Conservation (phyloP, 2,329 filamentous ascomycete species). For the Calycina marina region DNA sequence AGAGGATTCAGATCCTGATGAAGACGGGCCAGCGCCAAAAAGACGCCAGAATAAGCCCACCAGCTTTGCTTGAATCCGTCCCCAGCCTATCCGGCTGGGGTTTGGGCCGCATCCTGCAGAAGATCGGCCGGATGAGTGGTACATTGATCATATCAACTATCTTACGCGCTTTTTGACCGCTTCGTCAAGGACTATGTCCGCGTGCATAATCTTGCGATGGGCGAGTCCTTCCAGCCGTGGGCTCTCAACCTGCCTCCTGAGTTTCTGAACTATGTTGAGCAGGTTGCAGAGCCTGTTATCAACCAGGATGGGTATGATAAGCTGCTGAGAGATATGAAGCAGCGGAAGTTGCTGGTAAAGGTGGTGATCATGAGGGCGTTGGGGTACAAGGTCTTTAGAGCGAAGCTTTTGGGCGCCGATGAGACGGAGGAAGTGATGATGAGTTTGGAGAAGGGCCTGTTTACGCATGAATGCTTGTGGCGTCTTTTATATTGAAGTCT, state of each 20-base stretch:
- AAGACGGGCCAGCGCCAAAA: background rate
- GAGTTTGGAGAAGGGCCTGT: slow-evolving; percentile 13
- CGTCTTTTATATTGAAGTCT: background rate
- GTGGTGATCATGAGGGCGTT: slow-evolving; percentile 13
- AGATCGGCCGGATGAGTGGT: slow-evolving; percentile 14
- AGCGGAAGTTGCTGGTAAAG: slow-evolving; percentile 15
- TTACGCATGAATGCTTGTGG: slow-evolving; percentile 6
- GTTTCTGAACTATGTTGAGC: slow-evolving; percentile 12
- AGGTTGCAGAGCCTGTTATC: slow-evolving; percentile 14
- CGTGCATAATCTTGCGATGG: slow-evolving; percentile 5
- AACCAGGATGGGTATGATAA: slow-evolving; percentile 13
- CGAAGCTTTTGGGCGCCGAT: slow-evolving; percentile 14
- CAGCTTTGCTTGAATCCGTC: background rate
- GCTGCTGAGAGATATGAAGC: slow-evolving; percentile 10
- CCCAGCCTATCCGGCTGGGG: background rate
- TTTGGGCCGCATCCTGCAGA: background rate
- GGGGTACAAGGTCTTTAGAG: slow-evolving; percentile 14
- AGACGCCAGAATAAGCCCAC: background rate
- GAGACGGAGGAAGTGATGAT: slow-evolving; percentile 10
- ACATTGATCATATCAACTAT: slow-evolving; percentile 7
- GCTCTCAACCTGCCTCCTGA: slow-evolving; percentile 6
- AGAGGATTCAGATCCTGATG: too few species aligned
- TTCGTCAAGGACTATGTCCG: slow-evolving; percentile 9
- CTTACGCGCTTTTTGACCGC: slow-evolving; percentile 2
- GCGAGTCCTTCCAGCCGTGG: slow-evolving; percentile 8